Percentiles rank a stretch among this genome's conserved stretches.
phyloP scores from a whole-genome alignment of 345 rosid species.

The Luvunga scandens region DNA sequence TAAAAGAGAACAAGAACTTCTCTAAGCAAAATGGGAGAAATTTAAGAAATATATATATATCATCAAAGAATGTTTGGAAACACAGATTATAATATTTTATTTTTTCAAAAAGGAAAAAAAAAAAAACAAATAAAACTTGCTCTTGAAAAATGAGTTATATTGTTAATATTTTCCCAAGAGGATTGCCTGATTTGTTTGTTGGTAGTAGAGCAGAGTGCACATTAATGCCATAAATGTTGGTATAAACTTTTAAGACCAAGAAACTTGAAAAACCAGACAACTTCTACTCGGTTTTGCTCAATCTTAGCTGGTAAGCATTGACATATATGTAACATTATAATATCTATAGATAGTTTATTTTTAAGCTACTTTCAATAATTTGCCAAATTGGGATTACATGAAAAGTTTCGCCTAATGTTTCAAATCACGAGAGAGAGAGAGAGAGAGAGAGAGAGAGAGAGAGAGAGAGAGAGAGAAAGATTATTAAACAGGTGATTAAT shows the following conservation, averaged over 20 bases:
- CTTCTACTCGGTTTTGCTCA: constrained; percentile 15
- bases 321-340: background rate
- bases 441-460: background rate
- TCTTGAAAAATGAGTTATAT: background rate
- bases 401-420: background rate
- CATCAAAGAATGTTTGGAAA: constrained; percentile 20
- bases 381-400: background rate
- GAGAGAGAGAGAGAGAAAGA: background rate
- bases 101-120: background rate
- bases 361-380: background rate
- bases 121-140: background rate
- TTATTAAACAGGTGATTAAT: too few relatives aligned
- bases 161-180: background rate
- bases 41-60: constrained; percentile 1
- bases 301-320: constrained; percentile 30
- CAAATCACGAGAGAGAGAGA: background rate
- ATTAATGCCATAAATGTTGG: constrained; percentile 15
- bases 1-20: background rate
- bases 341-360: background rate
- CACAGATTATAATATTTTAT: background rate
- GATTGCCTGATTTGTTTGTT: background rate
- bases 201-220: constrained; percentile 4
- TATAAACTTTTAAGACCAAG: constrained; percentile 15
- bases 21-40: constrained; percentile 3
- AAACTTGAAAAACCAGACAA: constrained; percentile 16